These are phyloP conservation scores for Didymella glomerata DNA, from an alignment of 2,329 filamentous ascomycete species.

Conservation along the genomic window DNA sequence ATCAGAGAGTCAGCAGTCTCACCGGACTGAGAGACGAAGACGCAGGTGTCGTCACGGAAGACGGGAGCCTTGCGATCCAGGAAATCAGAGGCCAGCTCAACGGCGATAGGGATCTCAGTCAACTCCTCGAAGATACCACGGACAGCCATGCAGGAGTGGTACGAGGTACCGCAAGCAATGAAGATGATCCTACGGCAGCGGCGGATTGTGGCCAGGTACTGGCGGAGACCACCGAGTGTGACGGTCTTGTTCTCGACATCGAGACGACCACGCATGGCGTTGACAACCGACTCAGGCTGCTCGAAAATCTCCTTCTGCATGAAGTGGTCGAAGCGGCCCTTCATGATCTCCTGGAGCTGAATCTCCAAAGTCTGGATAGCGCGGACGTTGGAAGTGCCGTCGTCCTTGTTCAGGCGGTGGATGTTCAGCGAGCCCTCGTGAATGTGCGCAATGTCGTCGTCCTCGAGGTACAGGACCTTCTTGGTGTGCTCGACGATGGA, in stretches of 20 bases:
- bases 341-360: slow-evolving; percentile 99
- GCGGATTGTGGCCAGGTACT: slow-evolving; percentile 96
- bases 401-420: slow-evolving; percentile 95
- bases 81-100: slow-evolving; percentile 98
- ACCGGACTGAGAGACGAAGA: slow-evolving; percentile 98
- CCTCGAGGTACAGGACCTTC: slow-evolving; percentile 99
- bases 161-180: slow-evolving; percentile 97
- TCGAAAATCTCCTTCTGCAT: slow-evolving; percentile 99
- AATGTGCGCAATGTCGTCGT: slow-evolving; percentile 99
- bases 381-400: slow-evolving; percentile 95
- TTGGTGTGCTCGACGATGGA: slow-evolving; percentile 99
- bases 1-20: slow-evolving; percentile 98
- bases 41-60: slow-evolving; percentile 98
- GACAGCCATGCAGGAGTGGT: slow-evolving; percentile 99
- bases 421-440: slow-evolving; percentile 99
- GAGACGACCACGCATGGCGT: slow-evolving; percentile 99
- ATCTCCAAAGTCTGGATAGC: slow-evolving; percentile 98
- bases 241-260: slow-evolving; percentile 93
- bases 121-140: slow-evolving; percentile 97
- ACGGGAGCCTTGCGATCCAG: slow-evolving; percentile 95
- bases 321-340: slow-evolving; percentile 99
- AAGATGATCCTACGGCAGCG: slow-evolving; percentile 98
- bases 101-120: slow-evolving; percentile 95
- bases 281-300: slow-evolving; percentile 98
- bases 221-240: slow-evolving; percentile 92